Evolutionary conservation across 2,329 filamentous ascomycete species (phyloP), one percentile per base, ranked within the genome.

Genomic region (Onygenales sp.): DNA sequence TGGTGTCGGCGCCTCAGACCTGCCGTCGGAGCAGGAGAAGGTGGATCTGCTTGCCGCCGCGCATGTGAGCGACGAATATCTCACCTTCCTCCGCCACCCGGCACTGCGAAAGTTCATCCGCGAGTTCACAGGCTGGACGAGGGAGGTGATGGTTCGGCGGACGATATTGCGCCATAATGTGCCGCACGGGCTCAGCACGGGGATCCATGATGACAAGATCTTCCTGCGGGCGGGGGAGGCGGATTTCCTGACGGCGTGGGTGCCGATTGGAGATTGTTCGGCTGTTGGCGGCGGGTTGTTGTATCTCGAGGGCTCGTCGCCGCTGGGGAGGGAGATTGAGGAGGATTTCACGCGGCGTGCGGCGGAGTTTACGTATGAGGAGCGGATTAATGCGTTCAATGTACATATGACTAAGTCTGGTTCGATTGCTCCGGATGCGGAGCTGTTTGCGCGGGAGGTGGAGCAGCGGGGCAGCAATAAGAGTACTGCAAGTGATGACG

Each of bases 181-280:
- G 9, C 70, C 70, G 0, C 57, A 63, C 17, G 67, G 67, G 6
- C 51, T 64, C 11, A 65, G 64, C 42, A 73, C 69, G 1, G 70
- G 69, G 2, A 65, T 73, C 2, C 71, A 74, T 56, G 73, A 74
- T 57, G 71, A 74, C 54, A 64, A 69, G 43, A 59, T 70, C 40
- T 74, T 74, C 55, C 63, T 74, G 4, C 63, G 71, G 13, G 67
- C 60, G 13, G 70, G 70, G 4, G 63, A 69, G 21, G 64, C 65
- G 5, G 62, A 61, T 32, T 65, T 65, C 47, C 53, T 67, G 3
- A 68, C 63, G 8, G 64, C 63, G 3, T 68, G 65, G 66, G 65
- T 68, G 1, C 64, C 65, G 7, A 72, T 75, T 17, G 72, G 72
- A 40, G 67, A 74, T 51, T 62, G 63, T 33, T 54, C 56, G 0